Evolutionary conservation across 495 filamentous ascomycete species (phyloP), one percentile per base, ranked within the genome.

Genomic region (Talaromyces ruber): DNA sequence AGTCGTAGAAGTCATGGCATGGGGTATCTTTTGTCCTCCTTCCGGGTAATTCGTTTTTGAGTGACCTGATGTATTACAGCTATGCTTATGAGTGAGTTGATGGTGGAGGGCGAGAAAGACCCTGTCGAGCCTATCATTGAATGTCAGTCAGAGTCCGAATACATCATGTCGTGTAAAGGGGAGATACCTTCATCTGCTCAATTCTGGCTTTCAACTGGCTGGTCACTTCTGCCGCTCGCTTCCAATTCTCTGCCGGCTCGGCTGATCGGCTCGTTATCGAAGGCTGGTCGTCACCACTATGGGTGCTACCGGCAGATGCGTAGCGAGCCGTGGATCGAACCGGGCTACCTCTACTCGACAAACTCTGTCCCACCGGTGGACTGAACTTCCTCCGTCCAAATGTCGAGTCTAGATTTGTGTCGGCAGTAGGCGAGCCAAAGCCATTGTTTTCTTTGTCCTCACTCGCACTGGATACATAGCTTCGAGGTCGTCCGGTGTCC

Each of bases 191-290:
- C 86, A 89, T 89, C 72, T 86, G 78, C 81, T 99, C 95, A 72
- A 99, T 99, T 73, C 93, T 83, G 50, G 92, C 88, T 79, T 98
- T 99, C 68, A 99, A 75, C 73, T 94, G 92, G 72, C 90, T 97
- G 45, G 95, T 99, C 11, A 99, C 95, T 78, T 99, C 95, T n/a
- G 94, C 94, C 29, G 95, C 95, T 66, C 95, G 79, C 79, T 93
- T 95, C 92, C 94, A 99, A 71, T 91, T 97, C 75, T 97, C 94
- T 52, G 91, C 88, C 12, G 86, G 87, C 51, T 86, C 83, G 52
- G 70, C 66, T n/a, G 63, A 70, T 14, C 63, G 68, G 14, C 74
- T 66, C 56, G 70, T 67, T 39, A 72, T 64, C 14, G 70, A 53
- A 26, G 67, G 68, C 14, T 71, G 70, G 6, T 80, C 77, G 14